Percentiles rank a stretch among this genome's conserved stretches.
These are phyloP conservation scores for Volvox carteri DNA, from an alignment of 163 green algal genomes.

Conservation along the genomic window DNA sequence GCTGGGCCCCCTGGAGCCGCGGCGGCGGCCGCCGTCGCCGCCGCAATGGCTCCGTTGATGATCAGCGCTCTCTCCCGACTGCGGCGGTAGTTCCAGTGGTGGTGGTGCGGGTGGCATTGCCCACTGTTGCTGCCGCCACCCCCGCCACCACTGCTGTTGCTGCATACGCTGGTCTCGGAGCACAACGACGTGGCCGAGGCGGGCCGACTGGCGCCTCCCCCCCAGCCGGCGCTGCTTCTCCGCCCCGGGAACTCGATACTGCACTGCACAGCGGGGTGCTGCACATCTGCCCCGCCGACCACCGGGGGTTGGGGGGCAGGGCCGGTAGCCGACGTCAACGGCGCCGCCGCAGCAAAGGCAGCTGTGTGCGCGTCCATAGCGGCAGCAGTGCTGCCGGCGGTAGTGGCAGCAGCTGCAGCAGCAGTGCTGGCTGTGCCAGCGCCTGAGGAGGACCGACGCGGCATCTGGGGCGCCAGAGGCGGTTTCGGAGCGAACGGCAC, in stretches of 20 bases:
- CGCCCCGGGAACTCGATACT: not conserved
- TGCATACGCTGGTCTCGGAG: not conserved
- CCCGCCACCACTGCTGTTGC: too few relatives aligned
- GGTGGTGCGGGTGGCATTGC: not conserved
- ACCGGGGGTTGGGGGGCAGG: too few relatives aligned
- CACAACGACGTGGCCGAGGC: not conserved
- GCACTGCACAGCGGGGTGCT: too few relatives aligned
- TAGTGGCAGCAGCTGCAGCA: not conserved
- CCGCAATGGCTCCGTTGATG: not conserved
- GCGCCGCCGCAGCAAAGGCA: not conserved
- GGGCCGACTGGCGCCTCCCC: not conserved
- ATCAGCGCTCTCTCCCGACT: slow-evolving; percentile 31
- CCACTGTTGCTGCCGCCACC: too few relatives aligned
- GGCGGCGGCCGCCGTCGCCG: not conserved
- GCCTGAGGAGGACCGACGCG: slow-evolving; percentile 1
- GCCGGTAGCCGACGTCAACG: not conserved
- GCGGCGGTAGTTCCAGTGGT: slow-evolving; percentile 45
- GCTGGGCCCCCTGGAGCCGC: not conserved
- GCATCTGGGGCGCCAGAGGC: not conserved
- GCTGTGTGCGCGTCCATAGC: not conserved
- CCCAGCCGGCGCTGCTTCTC: not conserved
- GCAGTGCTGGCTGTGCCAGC: not conserved
- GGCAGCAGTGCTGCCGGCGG: not conserved
- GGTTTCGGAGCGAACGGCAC: not conserved
- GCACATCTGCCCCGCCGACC: too few relatives aligned